These are phyloP conservation scores for Suhomyces anneliseae DNA, from an alignment of 1,139 yeast genomes.

Conservation along the genomic window DNA sequence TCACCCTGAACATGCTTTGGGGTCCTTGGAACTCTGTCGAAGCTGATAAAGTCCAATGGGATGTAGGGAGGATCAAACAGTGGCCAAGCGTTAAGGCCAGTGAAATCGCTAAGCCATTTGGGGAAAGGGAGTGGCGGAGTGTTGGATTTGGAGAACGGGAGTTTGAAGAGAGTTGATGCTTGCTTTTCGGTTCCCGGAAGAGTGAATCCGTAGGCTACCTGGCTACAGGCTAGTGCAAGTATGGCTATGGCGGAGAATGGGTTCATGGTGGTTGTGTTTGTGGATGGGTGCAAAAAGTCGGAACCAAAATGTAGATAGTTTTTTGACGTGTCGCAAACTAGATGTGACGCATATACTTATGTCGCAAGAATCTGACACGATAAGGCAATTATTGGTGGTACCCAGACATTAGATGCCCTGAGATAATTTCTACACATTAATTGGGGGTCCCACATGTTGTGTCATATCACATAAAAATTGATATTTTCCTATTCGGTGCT, in stretches of 20 bases:
- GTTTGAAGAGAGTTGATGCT: background rate
- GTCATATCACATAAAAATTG: too few relatives aligned
- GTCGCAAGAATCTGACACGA: too few relatives aligned
- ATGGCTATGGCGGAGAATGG: background rate
- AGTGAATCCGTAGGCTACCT: background rate
- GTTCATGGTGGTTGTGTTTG: slow-evolving; percentile 1
- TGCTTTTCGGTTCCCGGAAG: background rate
- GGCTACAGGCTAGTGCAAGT: background rate
- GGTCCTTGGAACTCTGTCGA: slow-evolving; percentile 48
- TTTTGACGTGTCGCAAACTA: too few relatives aligned
- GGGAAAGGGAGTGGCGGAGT: slow-evolving; percentile 58
- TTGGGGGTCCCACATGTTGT: too few relatives aligned
- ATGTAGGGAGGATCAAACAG: slow-evolving; percentile 83
- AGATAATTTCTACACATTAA: too few relatives aligned
- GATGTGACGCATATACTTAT: too few relatives aligned
- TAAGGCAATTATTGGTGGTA: too few relatives aligned
- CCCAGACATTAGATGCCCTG: too few relatives aligned
- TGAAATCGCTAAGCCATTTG: slow-evolving; percentile 70
- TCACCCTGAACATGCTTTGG: slow-evolving; percentile 57
- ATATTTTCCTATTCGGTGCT: too few relatives aligned
- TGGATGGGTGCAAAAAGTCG: slow-evolving; percentile 1
- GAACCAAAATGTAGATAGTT: background rate
- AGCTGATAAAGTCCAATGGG: slow-evolving; percentile 69
- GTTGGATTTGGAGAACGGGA: background rate
- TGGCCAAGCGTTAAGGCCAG: slow-evolving; percentile 81